A percentile compares a stretch with the other conserved stretches of the same genome.
These are phyloP conservation scores for Puccinia brachypodii DNA, from an alignment of 1,284 basidiomycete species.

Conservation along the genomic window DNA sequence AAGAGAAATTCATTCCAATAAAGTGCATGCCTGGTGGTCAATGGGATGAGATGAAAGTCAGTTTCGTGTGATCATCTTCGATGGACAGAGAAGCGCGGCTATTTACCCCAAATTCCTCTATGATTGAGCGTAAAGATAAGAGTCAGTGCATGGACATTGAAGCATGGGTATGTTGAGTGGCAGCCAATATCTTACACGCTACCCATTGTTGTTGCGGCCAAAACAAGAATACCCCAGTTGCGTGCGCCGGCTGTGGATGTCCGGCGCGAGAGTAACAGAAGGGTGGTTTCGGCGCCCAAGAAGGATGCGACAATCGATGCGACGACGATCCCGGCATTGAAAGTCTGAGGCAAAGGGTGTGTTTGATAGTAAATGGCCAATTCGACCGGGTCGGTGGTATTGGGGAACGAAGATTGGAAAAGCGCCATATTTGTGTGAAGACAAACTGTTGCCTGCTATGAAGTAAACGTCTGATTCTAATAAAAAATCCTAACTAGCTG, in stretches of 20 bases:
- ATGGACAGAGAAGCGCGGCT: background rate
- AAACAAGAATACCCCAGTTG: conserved; percentile 32
- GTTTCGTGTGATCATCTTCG: background rate
- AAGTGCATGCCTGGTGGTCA: conserved; percentile 32
- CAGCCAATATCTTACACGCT: conserved; percentile 25
- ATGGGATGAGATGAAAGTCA: background rate
- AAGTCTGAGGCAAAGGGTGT: conserved; percentile 24
- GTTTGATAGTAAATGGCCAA: conserved; percentile 38
- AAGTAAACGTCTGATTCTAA: background rate
- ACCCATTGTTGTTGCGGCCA: conserved; percentile 33
- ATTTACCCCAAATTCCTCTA: conserved; percentile 29
- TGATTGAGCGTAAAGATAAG: background rate
- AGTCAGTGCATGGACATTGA: background rate
- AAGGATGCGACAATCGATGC: conserved; percentile 29
- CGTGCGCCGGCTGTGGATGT: conserved; percentile 29
- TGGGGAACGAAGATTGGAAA: background rate
- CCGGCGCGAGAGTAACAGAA: conserved; percentile 35
- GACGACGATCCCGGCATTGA: conserved; percentile 30
- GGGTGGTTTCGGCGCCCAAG: conserved; percentile 39
- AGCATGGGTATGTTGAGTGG: background rate
- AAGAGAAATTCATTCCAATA: conserved; percentile 40
- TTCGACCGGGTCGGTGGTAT: conserved; percentile 22
- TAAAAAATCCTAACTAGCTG: background rate
- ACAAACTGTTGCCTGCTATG: background rate
- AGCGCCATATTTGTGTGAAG: background rate